phyloP scores from a whole-genome alignment of 345 rosid genomes.

The Lepidium africanum region DNA sequence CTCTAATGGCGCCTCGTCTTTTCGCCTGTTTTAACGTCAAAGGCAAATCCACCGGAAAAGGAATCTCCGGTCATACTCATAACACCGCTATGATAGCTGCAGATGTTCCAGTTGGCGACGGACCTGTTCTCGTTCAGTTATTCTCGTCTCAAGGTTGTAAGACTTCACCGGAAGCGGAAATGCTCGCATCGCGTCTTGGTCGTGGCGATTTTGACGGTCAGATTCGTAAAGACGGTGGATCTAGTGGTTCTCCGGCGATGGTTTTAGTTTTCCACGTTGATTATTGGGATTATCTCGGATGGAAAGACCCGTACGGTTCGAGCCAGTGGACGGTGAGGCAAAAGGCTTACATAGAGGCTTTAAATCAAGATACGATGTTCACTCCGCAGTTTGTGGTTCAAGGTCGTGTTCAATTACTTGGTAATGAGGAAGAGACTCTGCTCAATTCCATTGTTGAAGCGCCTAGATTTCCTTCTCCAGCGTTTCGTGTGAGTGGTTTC shows the following conservation, averaged over 20 bases:
- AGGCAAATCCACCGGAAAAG: slow-evolving; percentile 14
- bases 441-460: slow-evolving; percentile 46
- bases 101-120: slow-evolving; percentile 38
- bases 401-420: slow-evolving; percentile 57
- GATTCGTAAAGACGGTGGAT: slow-evolving; percentile 13
- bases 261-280: slow-evolving; percentile 71
- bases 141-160: slow-evolving; percentile 85
- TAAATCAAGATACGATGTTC: slow-evolving; percentile 73
- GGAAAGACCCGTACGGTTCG: slow-evolving; percentile 82
- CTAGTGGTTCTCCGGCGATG: slow-evolving; percentile 46
- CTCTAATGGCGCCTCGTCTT: slow-evolving; percentile 57
- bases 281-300: slow-evolving; percentile 84
- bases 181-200: slow-evolving; percentile 70
- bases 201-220: slow-evolving; percentile 62
- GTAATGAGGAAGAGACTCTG: slow-evolving; percentile 56
- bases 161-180: slow-evolving; percentile 75
- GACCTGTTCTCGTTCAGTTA: slow-evolving; percentile 62
- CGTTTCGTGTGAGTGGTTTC: slow-evolving; percentile 42
- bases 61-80: background rate
- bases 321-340: slow-evolving; percentile 80
- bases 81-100: slow-evolving; percentile 10
- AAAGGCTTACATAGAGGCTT: slow-evolving; percentile 72
- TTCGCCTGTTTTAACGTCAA: slow-evolving; percentile 51
- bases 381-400: slow-evolving; percentile 85
- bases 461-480: slow-evolving; percentile 53